Base-by-base conservation (phyloP, 495 filamentous ascomycete genomes). In the Penicillium atrosanguineum region DNA sequence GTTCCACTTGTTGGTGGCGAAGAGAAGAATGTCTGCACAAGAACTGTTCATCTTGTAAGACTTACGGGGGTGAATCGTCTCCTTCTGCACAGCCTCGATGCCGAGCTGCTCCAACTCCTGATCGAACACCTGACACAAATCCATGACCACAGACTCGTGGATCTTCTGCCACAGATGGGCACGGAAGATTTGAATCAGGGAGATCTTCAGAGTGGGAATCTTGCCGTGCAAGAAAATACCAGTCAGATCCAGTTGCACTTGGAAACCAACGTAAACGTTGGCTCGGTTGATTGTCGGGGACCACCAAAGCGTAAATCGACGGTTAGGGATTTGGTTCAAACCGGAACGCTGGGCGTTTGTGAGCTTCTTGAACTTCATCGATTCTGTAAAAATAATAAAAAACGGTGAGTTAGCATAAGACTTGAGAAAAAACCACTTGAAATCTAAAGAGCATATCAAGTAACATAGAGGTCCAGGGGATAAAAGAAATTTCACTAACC, bases 31-130 rank as follows among this genome's bases (percentile, higher is more conserved):
- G 73, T 99, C 95, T 15, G 95, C 95, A 71, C 95, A 99, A 40
- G 94, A 97, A 68, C 92, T 97, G 79, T 99, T 99, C 95, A 99
- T 99, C 83, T 99, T 99, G 81, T 99, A 99, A 0, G 94, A 97
- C 71, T 99, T 99, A 82, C 95, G 83, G 40, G 95, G 95, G 80
- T 99, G 95, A 60, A 99, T 99, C 0, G 94, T 97, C 76, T 99
- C 95, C 74, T 99, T 99, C 69, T 99, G 95, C 16, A 99, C 95
- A 4, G 94, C 94, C 71, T 99, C 94, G 55, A 99, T 96, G 46
- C 95, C 92, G 43, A 99, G 78, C 44, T 93, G 89, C 70, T 97
- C 94, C 50, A 99, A 72, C 69, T 99, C 93, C 63, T 97, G 94
- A 61, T 99, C 95, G 62, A 99, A 95, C n/a, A 97, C 94, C 68